A percentile compares a stretch with the other conserved stretches of the same genome.
Conservation (phyloP, 371 early-diverging fungal genomes). For the Mucor sp. region DNA sequence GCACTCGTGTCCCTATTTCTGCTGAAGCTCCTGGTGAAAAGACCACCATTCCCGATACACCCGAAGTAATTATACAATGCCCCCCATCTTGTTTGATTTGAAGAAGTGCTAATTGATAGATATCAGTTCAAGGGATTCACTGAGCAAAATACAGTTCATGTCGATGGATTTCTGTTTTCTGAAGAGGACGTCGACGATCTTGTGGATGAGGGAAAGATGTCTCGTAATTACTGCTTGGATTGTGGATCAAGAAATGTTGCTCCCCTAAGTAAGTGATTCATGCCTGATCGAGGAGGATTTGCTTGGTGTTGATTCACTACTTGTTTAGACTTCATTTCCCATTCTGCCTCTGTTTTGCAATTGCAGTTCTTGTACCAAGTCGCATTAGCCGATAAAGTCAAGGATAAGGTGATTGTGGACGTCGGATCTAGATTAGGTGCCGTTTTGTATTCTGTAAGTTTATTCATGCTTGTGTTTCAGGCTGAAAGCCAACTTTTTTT, state of each 20-base stretch:
- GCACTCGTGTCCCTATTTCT: slow-evolving; percentile 54
- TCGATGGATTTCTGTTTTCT: slow-evolving; percentile 65
- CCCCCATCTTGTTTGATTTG: not conserved
- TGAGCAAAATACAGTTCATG: slow-evolving; percentile 63
- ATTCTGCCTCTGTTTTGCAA: slow-evolving; percentile 64
- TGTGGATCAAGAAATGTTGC: slow-evolving; percentile 57
- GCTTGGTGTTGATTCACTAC: not conserved
- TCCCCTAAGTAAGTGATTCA: slow-evolving; percentile 41
- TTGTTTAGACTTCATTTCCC: slow-evolving; percentile 64
- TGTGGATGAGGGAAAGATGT: slow-evolving; percentile 61
- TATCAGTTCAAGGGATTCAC: slow-evolving; percentile 56
- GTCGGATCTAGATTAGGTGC: slow-evolving; percentile 70
- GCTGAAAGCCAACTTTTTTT: too few relatives aligned
- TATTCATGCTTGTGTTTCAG: not conserved
- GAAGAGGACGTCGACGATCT: slow-evolving; percentile 71
- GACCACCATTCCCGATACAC: slow-evolving; percentile 53
- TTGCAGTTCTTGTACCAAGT: slow-evolving; percentile 65
- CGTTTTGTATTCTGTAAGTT: slow-evolving; percentile 60
- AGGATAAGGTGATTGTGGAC: slow-evolving; percentile 61
- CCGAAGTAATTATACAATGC: slow-evolving; percentile 38
- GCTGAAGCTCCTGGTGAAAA: slow-evolving; percentile 68
- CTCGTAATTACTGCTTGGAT: slow-evolving; percentile 65
- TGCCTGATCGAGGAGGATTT: not conserved
- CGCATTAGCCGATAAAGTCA: slow-evolving; percentile 46
- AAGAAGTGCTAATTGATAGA: not conserved